Evolutionary conservation across 352 stramenopile species (phyloP), one percentile per base, ranked within the genome.

Genomic region (Pilasporangium apinafurcum): DNA sequence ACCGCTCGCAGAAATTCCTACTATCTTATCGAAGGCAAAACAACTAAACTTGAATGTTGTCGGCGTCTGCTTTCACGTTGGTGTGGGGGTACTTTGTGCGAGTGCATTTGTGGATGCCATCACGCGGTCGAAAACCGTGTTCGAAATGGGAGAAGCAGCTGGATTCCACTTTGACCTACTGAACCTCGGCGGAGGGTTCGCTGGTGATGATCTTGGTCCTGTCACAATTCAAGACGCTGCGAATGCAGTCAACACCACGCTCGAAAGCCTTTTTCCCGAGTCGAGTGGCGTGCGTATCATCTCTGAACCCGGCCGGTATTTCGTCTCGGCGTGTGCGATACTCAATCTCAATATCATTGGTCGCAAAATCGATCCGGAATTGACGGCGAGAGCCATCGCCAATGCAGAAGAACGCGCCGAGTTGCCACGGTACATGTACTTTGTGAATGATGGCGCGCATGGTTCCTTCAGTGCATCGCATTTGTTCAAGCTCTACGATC

Each of bases 121-220:
- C 34, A 53, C 62, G 29, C 68, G 83, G 33, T 63, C 80, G 20
- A 68, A 70, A 31, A 35, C 51, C 16, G 62, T 82, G 8, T 96
- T 96, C 33, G 61, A 72, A 4, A 65, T 92, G 46, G 85, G 66
- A 0, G 37, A 75, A 26, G 34, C 63, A 4, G 62, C 46, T 14
- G 78, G 85, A 1, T 85, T 83, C 34, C 34, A 61, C 8, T 76
- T 96, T 36, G 62, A 44, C 12, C 59, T 95, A 21, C 48, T 97
- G 29, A 87, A 97, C 56, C 73, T 97, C 41, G 88, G 86, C 8
- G 88, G 88, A 5, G 88, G 86, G 22, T 97, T 96, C 43, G 82
- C 81, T 25, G 64, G 67, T 12, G 49, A 68, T 27, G 51, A 83
- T 26, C 44, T 63, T 12, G 71, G 68, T 0, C 62, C 62, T 14